These are phyloP conservation scores for Lasiodiplodia citricola DNA, from an alignment of 2,329 filamentous ascomycete species.

Conservation along the genomic window DNA sequence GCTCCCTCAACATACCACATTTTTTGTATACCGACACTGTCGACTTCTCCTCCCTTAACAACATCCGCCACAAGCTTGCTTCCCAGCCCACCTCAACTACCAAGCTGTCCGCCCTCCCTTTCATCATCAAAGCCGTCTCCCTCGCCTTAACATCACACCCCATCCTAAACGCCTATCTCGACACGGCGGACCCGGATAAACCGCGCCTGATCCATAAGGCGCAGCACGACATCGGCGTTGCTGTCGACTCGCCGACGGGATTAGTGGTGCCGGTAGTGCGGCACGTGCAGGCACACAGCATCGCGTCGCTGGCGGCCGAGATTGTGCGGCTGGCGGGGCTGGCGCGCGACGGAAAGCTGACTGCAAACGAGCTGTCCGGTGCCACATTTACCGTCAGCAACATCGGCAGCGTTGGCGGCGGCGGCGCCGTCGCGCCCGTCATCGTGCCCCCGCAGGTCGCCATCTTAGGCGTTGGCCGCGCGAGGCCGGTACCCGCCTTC, in stretches of 20 bases:
- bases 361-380: constrained; percentile 75
- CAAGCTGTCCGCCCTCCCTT: constrained; percentile 80
- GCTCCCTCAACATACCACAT: constrained; percentile 87
- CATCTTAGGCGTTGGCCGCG: constrained; percentile 86
- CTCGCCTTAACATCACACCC: constrained; percentile 82
- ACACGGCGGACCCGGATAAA: constrained; percentile 59
- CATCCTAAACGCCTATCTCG: constrained; percentile 82
- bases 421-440: constrained; percentile 88
- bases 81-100: constrained; percentile 47
- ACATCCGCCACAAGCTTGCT: constrained; percentile 71
- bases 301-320: constrained; percentile 78
- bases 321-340: constrained; percentile 74
- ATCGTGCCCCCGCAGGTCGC: constrained; percentile 90
- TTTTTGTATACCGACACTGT: constrained; percentile 94
- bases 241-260: constrained; percentile 89
- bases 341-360: constrained; percentile 76
- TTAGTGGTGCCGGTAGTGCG: constrained; percentile 91
- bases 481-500: constrained; percentile 83
- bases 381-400: constrained; percentile 97
- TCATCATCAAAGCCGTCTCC: constrained; percentile 95
- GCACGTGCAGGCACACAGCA: constrained; percentile 77
- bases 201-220: constrained; percentile 78
- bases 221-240: constrained; percentile 93
- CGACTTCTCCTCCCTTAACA: constrained; percentile 76
- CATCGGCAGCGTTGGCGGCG: constrained; percentile 93